These are phyloP conservation scores for Boletus subluridellus DNA, from an alignment of 1,284 basidiomycete species.

Conservation along the genomic window DNA sequence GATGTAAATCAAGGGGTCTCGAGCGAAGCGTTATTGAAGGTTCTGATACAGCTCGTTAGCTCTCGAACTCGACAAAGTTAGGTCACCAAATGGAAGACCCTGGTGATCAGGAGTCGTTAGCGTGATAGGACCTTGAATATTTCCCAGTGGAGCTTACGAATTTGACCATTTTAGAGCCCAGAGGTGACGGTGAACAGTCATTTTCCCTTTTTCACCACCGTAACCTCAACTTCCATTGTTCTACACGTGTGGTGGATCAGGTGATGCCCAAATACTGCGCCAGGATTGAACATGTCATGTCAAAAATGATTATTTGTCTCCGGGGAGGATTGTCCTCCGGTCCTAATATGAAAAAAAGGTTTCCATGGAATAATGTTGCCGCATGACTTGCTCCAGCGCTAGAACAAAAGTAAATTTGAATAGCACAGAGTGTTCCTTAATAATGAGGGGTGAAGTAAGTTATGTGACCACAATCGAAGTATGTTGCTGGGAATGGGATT, in stretches of 20 bases:
- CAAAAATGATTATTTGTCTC: slow-evolving; percentile 26
- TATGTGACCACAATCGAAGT: slow-evolving; percentile 27
- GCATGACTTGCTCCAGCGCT: slow-evolving; percentile 24
- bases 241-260: slow-evolving; percentile 32
- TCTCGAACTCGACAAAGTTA: slow-evolving; percentile 21
- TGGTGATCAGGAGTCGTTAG: slow-evolving; percentile 28
- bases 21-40: slow-evolving; percentile 9
- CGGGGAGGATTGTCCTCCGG: slow-evolving; percentile 26
- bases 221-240: slow-evolving; percentile 32
- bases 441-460: slow-evolving; percentile 25
- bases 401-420: slow-evolving; percentile 28
- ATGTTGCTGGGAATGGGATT: slow-evolving; percentile 27
- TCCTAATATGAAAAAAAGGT: slow-evolving; percentile 30
- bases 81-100: slow-evolving; percentile 32
- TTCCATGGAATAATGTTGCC: slow-evolving; percentile 23
- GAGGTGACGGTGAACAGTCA: slow-evolving; percentile 12
- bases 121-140: slow-evolving; percentile 21
- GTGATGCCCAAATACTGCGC: slow-evolving; percentile 24
- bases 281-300: slow-evolving; percentile 18
- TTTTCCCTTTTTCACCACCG: slow-evolving; percentile 26
- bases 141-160: slow-evolving; percentile 28
- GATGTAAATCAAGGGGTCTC: slow-evolving; percentile 22
- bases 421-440: slow-evolving; percentile 31
- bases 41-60: slow-evolving; percentile 8
- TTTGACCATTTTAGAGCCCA: slow-evolving; percentile 26